Conservation (phyloP, 495 filamentous ascomycete genomes). For the Aspergillus ostianus region DNA sequence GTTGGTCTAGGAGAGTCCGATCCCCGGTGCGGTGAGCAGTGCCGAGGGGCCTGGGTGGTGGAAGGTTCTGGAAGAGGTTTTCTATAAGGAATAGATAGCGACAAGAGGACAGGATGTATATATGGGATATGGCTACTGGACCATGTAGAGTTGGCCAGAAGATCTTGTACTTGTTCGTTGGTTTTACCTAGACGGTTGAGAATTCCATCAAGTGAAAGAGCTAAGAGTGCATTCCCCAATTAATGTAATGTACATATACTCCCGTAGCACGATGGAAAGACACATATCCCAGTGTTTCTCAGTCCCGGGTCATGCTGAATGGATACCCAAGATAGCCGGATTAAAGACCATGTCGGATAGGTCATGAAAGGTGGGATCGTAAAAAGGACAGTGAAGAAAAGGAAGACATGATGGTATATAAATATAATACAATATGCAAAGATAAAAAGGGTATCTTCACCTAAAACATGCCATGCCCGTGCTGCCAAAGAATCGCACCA, state of each 20-base stretch:
- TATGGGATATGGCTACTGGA: neutral
- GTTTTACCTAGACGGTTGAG: too few species aligned
- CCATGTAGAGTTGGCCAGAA: neutral
- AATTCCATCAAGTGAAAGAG: neutral
- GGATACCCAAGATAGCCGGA: slow-evolving; percentile 9
- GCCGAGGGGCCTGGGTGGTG: slow-evolving; percentile 68
- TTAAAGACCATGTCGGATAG: neutral
- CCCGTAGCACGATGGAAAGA: neutral
- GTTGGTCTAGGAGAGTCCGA: slow-evolving; percentile 43
- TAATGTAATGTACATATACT: neutral
- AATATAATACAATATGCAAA: slow-evolving; percentile 16
- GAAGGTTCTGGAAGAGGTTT: slow-evolving; percentile 70
- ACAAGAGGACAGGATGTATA: neutral
- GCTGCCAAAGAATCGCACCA: slow-evolving; percentile 6
- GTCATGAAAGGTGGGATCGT: neutral
- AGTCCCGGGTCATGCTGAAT: slow-evolving; percentile 9
- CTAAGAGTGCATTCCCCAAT: neutral
- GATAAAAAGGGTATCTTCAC: slow-evolving; percentile 9
- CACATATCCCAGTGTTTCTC: slow-evolving; percentile 3
- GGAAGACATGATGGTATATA: slow-evolving; percentile 6
- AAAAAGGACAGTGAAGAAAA: neutral
- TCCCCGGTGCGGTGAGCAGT: slow-evolving; percentile 61
- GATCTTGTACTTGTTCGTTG: neutral
- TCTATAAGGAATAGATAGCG: slow-evolving; percentile 49
- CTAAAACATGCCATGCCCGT: slow-evolving; percentile 3